Conservation (phyloP, 352 stramenopile species). For the Thalassiosira delicatula region DNA sequence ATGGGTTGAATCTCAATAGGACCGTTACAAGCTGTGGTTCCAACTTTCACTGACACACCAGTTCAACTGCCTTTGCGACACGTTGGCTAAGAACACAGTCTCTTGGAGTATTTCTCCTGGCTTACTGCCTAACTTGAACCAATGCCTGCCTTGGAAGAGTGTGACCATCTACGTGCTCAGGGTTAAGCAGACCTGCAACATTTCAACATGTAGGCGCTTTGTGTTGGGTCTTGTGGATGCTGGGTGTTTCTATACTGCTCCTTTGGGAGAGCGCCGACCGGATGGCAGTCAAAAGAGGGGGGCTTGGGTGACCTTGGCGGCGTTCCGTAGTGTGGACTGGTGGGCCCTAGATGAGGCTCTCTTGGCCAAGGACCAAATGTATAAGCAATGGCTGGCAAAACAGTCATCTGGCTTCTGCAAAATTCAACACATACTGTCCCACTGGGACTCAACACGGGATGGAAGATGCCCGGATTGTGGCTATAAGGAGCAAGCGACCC, state of each 20-base stretch:
- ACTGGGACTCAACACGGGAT: conserved; percentile 4
- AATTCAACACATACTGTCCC: background rate
- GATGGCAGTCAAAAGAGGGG: no score
- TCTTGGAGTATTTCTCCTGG: background rate
- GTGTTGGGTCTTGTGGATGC: background rate
- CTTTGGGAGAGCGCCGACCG: background rate
- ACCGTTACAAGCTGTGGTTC: background rate
- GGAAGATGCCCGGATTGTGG: background rate
- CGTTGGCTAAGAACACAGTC: background rate
- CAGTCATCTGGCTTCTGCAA: background rate
- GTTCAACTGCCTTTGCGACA: conserved; percentile 5
- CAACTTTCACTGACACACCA: background rate
- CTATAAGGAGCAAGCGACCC: no score
- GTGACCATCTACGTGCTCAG: background rate
- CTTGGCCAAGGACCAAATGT: background rate
- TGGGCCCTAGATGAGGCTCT: background rate
- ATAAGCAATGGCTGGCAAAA: conserved; percentile 2
- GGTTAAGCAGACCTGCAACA: conserved; percentile 3
- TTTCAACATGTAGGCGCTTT: background rate
- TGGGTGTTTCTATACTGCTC: background rate
- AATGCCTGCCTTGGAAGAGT: background rate
- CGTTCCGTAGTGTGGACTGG: conserved; percentile 4
- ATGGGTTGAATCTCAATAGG: background rate
- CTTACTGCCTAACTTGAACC: background rate
- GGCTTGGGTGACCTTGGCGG: background rate